These are phyloP conservation scores for Cutaneotrichosporon curvatum DNA, from an alignment of 1,284 basidiomycete species.

Conservation along the genomic window DNA sequence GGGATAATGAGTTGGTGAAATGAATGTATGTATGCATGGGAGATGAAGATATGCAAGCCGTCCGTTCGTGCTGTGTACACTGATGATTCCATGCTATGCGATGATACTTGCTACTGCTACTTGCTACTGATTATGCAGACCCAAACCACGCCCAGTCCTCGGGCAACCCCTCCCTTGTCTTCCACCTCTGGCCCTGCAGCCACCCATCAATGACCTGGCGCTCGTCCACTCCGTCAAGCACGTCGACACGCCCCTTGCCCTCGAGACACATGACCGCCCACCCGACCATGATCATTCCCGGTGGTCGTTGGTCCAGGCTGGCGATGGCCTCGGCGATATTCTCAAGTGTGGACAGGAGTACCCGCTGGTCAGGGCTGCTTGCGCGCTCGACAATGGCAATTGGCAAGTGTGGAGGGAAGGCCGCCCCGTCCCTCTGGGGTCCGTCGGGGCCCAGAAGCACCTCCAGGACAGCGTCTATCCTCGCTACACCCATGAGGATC, in stretches of 20 bases:
- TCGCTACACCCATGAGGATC: slow-evolving; percentile 90
- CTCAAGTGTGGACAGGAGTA: slow-evolving; percentile 70
- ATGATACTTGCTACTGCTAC: no score
- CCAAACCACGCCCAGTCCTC: slow-evolving; percentile 13
- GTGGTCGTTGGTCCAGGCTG: slow-evolving; percentile 79
- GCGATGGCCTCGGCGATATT: slow-evolving; percentile 67
- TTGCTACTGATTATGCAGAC: background rate
- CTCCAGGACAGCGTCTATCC: slow-evolving; percentile 64
- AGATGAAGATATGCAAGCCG: no score
- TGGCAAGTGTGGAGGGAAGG: slow-evolving; percentile 70
- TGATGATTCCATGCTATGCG: background rate
- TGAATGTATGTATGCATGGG: no score
- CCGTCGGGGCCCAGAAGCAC: slow-evolving; percentile 48
- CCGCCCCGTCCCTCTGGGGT: slow-evolving; percentile 49
- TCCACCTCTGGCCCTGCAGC: slow-evolving; percentile 31
- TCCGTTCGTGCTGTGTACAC: slow-evolving; percentile 1
- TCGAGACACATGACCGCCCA: slow-evolving; percentile 62
- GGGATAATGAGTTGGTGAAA: no score
- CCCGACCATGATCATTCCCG: slow-evolving; percentile 91
- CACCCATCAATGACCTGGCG: slow-evolving; percentile 35
- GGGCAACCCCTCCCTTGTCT: slow-evolving; percentile 36
- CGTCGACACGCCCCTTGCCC: slow-evolving; percentile 50
- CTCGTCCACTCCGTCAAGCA: slow-evolving; percentile 48
- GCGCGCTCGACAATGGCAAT: slow-evolving; percentile 92
- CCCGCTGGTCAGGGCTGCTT: slow-evolving; percentile 82